These are phyloP conservation scores for Phytophthora hibernalis DNA, from an alignment of 352 stramenopile species.

Conservation along the genomic window DNA sequence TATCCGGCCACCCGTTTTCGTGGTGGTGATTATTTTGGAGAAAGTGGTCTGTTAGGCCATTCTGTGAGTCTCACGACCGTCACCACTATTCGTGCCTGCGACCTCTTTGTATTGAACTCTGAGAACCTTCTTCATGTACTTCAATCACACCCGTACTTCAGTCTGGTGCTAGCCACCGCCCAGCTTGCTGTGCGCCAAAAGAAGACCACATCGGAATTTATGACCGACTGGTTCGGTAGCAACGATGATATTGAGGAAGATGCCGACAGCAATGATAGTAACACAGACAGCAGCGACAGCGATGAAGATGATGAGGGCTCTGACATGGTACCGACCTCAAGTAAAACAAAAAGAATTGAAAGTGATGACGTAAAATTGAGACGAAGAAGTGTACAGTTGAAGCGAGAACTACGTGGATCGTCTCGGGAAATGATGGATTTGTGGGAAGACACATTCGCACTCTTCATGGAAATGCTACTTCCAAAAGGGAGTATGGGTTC, in stretches of 20 bases:
- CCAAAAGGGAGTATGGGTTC: conserved; percentile 45
- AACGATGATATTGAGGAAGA: conserved; percentile 26
- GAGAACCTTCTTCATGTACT: conserved; percentile 55
- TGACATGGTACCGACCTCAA: background rate
- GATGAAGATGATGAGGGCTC: conserved; percentile 6
- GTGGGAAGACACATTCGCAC: conserved; percentile 53
- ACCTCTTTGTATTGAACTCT: conserved; percentile 66
- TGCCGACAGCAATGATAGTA: background rate
- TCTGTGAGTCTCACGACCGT: conserved; percentile 63
- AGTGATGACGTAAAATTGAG: conserved; percentile 19
- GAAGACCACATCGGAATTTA: conserved; percentile 41
- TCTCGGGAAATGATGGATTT: conserved; percentile 23
- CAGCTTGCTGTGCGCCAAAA: conserved; percentile 47
- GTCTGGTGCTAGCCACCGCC: conserved; percentile 49
- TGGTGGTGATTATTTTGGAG: conserved; percentile 64
- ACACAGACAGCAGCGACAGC: conserved; percentile 7
- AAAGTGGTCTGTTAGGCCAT: conserved; percentile 59
- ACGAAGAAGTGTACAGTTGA: conserved; percentile 24
- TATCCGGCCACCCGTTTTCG: conserved; percentile 57
- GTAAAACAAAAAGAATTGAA: background rate
- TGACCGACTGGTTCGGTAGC: conserved; percentile 18
- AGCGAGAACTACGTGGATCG: conserved; percentile 13
- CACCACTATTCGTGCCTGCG: conserved; percentile 59
- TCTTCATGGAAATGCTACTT: conserved; percentile 59
- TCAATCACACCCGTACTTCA: conserved; percentile 49